These are phyloP conservation scores for Chalciporus pseudorubinellus DNA, from an alignment of 768 basidiomycete genomes.

Conservation along the genomic window DNA sequence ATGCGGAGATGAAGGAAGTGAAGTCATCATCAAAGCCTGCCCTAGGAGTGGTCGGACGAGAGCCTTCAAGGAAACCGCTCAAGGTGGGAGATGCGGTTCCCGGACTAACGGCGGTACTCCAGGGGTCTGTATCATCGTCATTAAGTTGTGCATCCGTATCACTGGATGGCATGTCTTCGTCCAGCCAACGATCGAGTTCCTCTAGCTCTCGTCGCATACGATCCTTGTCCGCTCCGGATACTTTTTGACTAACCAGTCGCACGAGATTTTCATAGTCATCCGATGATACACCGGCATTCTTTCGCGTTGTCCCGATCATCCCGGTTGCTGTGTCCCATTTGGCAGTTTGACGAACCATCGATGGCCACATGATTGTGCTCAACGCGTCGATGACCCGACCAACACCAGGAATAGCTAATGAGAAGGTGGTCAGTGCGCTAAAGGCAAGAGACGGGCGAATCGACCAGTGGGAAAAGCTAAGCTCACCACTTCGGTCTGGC, in stretches of 20 bases:
- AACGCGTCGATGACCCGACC: constrained; percentile 75
- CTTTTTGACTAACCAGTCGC: constrained; percentile 17
- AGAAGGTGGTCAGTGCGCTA: not conserved
- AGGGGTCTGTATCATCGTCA: constrained; percentile 34
- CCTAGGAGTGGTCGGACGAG: constrained; percentile 33
- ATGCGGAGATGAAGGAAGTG: constrained; percentile 65
- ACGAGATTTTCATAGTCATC: constrained; percentile 22
- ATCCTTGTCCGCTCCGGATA: constrained; percentile 28
- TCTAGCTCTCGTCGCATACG: constrained; percentile 52
- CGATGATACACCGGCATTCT: constrained; percentile 9
- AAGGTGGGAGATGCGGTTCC: constrained; percentile 27
- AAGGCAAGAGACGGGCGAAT: no score
- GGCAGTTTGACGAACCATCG: constrained; percentile 45
- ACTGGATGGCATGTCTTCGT: constrained; percentile 35
- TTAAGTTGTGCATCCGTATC: constrained; percentile 17
- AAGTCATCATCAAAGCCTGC: constrained; percentile 80
- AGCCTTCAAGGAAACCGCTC: constrained; percentile 19
- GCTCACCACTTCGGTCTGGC: constrained; percentile 19
- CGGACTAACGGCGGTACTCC: constrained; percentile 37
- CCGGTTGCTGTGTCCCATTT: not conserved
- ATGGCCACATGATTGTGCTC: constrained; percentile 88
- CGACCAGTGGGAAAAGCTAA: no score
- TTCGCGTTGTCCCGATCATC: not conserved
- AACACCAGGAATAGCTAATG: constrained; percentile 50
- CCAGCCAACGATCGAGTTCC: constrained; percentile 61